Evolutionary conservation across 495 filamentous ascomycete species (phyloP).

Genomic region (Penicillium flavigenum): DNA sequence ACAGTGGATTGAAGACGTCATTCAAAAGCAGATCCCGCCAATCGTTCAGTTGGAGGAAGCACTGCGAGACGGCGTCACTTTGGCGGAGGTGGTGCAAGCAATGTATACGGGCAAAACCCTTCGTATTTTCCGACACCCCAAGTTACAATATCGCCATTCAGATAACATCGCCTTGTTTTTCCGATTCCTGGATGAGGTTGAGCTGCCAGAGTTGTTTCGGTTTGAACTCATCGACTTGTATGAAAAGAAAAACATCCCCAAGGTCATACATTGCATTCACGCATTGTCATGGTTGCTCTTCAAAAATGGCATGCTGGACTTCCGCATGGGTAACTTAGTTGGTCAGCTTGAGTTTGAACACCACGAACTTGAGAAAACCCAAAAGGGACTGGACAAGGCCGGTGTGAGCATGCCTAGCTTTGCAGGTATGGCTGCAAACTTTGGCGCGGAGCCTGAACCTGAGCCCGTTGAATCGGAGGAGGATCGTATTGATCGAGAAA

Average conservation of each 20-base stretch:
- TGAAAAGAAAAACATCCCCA: conserved; percentile 99
- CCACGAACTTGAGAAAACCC: conserved; percentile 93
- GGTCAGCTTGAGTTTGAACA: conserved; percentile 97
- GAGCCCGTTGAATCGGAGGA: conserved; percentile 82
- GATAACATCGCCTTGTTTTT: conserved; percentile 97
- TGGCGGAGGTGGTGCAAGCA: conserved; percentile 94
- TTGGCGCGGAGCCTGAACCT: conserved; percentile 76
- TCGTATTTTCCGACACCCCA: conserved; percentile 80
- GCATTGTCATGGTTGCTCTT: conserved; percentile 94
- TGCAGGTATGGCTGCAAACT: conserved; percentile 91
- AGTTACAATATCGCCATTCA: conserved; percentile 91
- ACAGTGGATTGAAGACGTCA: conserved; percentile 97
- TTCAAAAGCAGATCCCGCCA: conserved; percentile 82
- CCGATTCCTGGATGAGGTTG: conserved; percentile 86
- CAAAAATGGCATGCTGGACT: conserved; percentile 89
- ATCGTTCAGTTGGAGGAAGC: conserved; percentile 97
- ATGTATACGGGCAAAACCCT: conserved; percentile 71
- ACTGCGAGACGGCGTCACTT: conserved; percentile 86
- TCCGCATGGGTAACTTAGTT: conserved; percentile 97
- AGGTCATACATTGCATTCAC: conserved; percentile 98
- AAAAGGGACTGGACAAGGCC: conserved; percentile 93
- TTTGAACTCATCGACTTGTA: conserved; percentile 98
- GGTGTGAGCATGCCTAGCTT: conserved; percentile 97
- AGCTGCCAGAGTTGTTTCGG: conserved; percentile 94
- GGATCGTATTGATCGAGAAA: conserved; percentile 80